Conservation (phyloP, 148 eudicot genomes). For the Persicaria maculosa region DNA sequence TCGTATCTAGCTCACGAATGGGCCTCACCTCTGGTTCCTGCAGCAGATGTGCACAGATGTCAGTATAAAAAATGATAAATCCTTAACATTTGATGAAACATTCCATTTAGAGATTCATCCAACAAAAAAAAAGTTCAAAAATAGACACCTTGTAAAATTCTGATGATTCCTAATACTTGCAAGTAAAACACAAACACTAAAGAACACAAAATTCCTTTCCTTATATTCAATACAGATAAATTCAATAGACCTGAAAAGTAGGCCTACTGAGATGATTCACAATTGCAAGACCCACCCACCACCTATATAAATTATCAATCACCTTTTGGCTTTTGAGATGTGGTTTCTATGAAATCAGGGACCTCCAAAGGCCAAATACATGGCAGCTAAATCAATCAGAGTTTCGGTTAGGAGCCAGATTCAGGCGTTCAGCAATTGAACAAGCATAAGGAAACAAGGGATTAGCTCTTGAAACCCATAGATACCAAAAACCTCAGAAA, state of each 20-base stretch:
- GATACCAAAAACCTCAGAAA: background rate
- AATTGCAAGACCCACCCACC: background rate
- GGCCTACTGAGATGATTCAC: background rate
- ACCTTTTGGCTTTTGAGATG: background rate
- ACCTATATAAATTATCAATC: background rate
- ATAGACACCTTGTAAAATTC: background rate
- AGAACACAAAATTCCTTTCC: background rate
- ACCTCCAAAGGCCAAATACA: background rate
- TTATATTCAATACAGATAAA: background rate
- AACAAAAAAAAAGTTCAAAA: background rate
- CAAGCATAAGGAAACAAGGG: background rate
- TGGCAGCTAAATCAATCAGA: background rate
- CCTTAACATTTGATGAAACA: background rate
- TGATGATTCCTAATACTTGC: background rate
- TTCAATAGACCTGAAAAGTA: background rate
- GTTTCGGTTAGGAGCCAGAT: background rate
- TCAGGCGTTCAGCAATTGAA: background rate
- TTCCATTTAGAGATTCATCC: background rate
- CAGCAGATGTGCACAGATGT: background rate
- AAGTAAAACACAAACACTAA: background rate
- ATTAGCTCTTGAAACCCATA: background rate
- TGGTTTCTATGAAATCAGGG: background rate
- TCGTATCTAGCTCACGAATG: conserved; percentile 45
- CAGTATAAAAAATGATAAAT: background rate
- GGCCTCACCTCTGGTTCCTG: conserved; percentile 56